These are phyloP conservation scores for Geoglossum glabrum DNA, from an alignment of 495 filamentous ascomycete species.

Conservation along the genomic window DNA sequence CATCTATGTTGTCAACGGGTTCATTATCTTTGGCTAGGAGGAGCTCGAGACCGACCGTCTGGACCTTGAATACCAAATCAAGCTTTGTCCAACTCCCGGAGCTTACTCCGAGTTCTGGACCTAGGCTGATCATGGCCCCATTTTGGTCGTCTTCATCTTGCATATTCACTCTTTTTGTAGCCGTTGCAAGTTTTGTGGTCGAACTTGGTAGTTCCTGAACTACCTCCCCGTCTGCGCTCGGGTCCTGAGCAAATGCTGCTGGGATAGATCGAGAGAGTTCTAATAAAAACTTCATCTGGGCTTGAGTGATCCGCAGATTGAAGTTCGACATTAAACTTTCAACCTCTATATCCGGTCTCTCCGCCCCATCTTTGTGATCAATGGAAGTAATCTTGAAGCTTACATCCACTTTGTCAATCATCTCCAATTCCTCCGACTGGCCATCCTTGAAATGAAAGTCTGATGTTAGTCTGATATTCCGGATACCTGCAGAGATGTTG, in stretches of 20 bases:
- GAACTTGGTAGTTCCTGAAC: slow-evolving; percentile 42
- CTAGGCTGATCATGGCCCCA: slow-evolving; percentile 28
- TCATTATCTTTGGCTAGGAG: slow-evolving; percentile 53
- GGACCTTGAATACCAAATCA: slow-evolving; percentile 79
- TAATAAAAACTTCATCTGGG: slow-evolving; percentile 72
- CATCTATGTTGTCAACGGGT: slow-evolving; percentile 57
- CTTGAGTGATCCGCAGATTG: slow-evolving; percentile 74
- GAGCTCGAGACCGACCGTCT: slow-evolving; percentile 71
- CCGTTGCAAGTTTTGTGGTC: slow-evolving; percentile 27
- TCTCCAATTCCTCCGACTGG: slow-evolving; percentile 66
- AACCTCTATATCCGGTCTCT: slow-evolving; percentile 81
- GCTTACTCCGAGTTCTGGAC: slow-evolving; percentile 41
- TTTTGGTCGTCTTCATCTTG: slow-evolving; percentile 19
- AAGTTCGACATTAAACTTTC: slow-evolving; percentile 80
- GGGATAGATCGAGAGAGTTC: slow-evolving; percentile 73
- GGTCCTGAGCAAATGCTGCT: slow-evolving; percentile 60
- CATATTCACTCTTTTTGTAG: slow-evolving; percentile 9
- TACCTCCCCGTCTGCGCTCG: slow-evolving; percentile 41
- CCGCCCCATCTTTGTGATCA: slow-evolving; percentile 56
- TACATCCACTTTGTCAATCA: slow-evolving; percentile 90
- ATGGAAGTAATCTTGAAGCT: slow-evolving; percentile 78
- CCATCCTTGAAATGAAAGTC: slow-evolving; percentile 62
- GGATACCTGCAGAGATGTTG: slow-evolving; percentile 75
- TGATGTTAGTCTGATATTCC: slow-evolving; percentile 78
- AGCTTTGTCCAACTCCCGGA: slow-evolving; percentile 75